phyloP scores from a whole-genome alignment of 805 yeast genomes.

The Saccharomycopsis sp. region DNA sequence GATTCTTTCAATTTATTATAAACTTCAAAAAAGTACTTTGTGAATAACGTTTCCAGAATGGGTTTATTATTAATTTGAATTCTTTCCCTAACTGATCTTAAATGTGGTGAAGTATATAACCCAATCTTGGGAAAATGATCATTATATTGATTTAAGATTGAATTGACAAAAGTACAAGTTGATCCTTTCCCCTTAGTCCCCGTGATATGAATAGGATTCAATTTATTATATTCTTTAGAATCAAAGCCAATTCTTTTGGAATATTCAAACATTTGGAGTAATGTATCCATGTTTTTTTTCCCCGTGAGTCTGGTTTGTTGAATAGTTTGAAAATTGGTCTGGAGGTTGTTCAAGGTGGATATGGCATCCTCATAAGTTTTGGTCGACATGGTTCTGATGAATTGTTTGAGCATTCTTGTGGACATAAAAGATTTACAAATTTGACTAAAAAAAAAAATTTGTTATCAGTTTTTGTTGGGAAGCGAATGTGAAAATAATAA shows the following conservation, averaged over 20 bases:
- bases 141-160: conserved; percentile 61
- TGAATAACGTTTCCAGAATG: conserved; percentile 65
- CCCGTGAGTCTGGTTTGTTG: conserved; percentile 75
- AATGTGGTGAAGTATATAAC: conserved; percentile 92
- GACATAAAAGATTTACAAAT: neutral
- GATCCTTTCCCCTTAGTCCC: conserved; percentile 99
- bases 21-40: conserved; percentile 86
- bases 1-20: conserved; percentile 72
- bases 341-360: conserved; percentile 71
- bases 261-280: conserved; percentile 84
- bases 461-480: too few relatives aligned
- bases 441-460: neutral
- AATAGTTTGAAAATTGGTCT: conserved; percentile 82
- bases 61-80: conserved; percentile 83
- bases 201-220: conserved; percentile 84
- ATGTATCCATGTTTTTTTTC: conserved; percentile 49
- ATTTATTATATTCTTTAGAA: conserved; percentile 54
- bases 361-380: conserved; percentile 57
- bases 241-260: conserved; percentile 56
- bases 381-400: neutral
- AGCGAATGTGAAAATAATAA: neutral
- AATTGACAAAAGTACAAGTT: conserved; percentile 87
- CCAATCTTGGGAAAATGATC: conserved; percentile 56
- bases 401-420: neutral
- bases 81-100: conserved; percentile 86